phyloP scores from a whole-genome alignment of 495 filamentous ascomycete genomes.

The Neurospora sp. region DNA sequence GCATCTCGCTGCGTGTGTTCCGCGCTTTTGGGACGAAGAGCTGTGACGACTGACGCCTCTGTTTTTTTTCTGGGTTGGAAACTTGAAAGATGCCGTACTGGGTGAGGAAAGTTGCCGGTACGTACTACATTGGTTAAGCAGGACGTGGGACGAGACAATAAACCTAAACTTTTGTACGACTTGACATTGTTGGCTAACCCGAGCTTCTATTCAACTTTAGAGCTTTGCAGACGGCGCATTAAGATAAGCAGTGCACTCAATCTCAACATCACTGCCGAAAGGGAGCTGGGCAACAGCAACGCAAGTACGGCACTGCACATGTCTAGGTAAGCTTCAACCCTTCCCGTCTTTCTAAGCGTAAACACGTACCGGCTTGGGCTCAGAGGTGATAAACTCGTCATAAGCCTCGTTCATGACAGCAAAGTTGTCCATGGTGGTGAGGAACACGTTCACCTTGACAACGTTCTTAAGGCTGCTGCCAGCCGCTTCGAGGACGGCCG shows the following conservation, averaged over 20 bases:
- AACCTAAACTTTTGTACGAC: background rate
- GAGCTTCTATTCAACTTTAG: background rate
- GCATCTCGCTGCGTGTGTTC: background rate
- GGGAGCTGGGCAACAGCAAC: slow-evolving; percentile 59
- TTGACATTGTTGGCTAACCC: background rate
- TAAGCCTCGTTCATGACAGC: slow-evolving; percentile 53
- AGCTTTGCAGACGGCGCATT: background rate
- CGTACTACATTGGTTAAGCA: background rate
- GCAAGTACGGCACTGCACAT: slow-evolving; percentile 43
- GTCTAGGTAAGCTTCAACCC: background rate
- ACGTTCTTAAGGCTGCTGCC: slow-evolving; percentile 50
- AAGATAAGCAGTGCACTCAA: slow-evolving; percentile 55
- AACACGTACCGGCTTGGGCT: slow-evolving; percentile 43
- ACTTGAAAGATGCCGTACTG: background rate
- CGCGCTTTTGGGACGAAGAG: background rate
- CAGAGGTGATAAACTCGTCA: slow-evolving; percentile 42
- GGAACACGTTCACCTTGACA: slow-evolving; percentile 58
- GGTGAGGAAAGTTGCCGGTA: background rate
- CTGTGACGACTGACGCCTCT: background rate
- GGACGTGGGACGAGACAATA: background rate
- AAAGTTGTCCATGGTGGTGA: slow-evolving; percentile 58
- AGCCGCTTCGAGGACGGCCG: slow-evolving; percentile 49
- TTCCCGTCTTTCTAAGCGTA: too few relatives aligned
- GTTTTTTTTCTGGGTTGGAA: background rate
- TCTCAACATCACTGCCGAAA: slow-evolving; percentile 58